Evolutionary conservation across 2,329 filamentous ascomycete genomes (phyloP), one percentile per base, ranked within the genome.

Genomic region (Botrytis tulipae): DNA sequence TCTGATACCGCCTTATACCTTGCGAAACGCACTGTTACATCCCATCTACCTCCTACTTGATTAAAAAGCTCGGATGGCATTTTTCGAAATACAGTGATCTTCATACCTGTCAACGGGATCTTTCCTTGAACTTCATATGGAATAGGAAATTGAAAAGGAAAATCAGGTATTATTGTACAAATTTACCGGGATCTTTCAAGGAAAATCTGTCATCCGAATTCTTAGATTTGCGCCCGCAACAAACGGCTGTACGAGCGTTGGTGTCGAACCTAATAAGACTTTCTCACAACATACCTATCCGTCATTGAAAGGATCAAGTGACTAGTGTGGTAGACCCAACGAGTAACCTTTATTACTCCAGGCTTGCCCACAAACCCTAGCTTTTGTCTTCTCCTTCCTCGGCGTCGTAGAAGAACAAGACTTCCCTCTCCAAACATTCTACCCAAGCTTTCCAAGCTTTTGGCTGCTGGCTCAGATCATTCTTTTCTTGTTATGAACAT

Each of bases 381-480:
- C 77, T 78, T 81, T 12, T 79, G 80, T 57, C 79, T 79, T 22
- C 77, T 77, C 80, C 76, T 76, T 78, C 78, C 79, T 77, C 78
- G 82, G 82, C 82, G 82, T 84, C 83, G 83, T 83, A 82, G 83
- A 84, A 84, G 68, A 82, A 82, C 80, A 82, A 82, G 82, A 82
- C 79, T 18, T 80, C 80, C 80, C 80, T 80, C 82, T 77, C 78
- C 79, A 81, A 82, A 80, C 81, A 84, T 85, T 81, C n/a, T 46
- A 22, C 32, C 16, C 35, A 54, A 63, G 42, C 44, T 57, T 54
- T 54, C 48, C 44, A 65, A 62, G 65, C 66, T 70, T 40, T 59
- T 70, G 40, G 44, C 73, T 89, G 87, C 88, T 90, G 87, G 87
- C 83, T 89, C 87, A 89, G 87, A 87, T 84, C 83, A 79, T 82